Evolutionary conservation across 1,284 basidiomycete species (phyloP).

Genomic region (Cryptococcus sp.): DNA sequence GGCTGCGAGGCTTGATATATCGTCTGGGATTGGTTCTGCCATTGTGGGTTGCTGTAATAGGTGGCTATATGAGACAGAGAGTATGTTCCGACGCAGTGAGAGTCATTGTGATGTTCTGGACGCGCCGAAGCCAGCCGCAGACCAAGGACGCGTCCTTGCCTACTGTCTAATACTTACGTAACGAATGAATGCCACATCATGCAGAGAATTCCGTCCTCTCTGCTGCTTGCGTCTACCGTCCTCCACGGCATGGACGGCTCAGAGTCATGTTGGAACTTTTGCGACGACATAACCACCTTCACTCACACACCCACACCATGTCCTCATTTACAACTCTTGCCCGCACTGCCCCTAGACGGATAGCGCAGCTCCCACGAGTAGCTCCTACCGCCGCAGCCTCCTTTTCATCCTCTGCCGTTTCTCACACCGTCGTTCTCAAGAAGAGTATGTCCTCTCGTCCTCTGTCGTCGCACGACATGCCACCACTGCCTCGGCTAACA

Average conservation of each 20-base stretch:
- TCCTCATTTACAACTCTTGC: background rate
- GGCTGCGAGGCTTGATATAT: conserved; percentile 31
- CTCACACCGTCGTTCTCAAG: conserved; percentile 13
- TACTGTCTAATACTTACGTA: conserved; percentile 5
- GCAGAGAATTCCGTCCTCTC: conserved; percentile 1
- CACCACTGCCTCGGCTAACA: background rate
- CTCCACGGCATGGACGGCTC: too few relatives aligned
- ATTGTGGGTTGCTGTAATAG: conserved; percentile 16
- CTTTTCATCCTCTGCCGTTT: conserved; percentile 9
- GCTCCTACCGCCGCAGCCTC: background rate
- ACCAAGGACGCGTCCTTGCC: conserved; percentile 3
- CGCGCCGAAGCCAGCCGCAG: conserved; percentile 7
- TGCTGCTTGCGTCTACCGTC: background rate
- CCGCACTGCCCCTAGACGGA: conserved; percentile 1
- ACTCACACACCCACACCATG: background rate
- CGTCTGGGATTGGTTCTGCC: conserved; percentile 31
- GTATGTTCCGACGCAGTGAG: background rate
- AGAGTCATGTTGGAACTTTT: background rate
- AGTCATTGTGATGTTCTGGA: conserved; percentile 1
- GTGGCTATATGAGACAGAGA: background rate
- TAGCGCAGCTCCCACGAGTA: background rate
- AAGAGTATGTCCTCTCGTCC: conserved; percentile 7
- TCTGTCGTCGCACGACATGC: background rate
- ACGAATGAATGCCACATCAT: conserved; percentile 1
- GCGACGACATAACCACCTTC: background rate